Evolutionary conservation across 73 alveolate species (phyloP).

Genomic region (Paramecium pentaurelia): DNA sequence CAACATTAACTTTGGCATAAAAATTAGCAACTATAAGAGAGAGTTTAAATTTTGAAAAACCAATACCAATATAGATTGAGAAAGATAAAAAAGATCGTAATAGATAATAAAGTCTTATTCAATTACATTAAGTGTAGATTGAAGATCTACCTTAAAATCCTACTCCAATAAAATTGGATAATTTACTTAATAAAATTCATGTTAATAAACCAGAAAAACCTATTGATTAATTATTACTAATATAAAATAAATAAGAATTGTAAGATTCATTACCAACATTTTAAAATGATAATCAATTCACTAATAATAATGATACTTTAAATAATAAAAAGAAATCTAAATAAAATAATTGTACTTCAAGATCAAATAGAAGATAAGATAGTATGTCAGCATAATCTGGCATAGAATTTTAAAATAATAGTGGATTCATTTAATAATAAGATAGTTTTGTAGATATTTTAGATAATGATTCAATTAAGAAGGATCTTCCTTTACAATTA

Average conservation of each 20-base stretch:
- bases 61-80: not conserved
- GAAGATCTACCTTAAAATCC: not conserved
- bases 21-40: conserved; percentile 12
- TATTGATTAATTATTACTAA: not conserved
- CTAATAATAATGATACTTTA: not conserved
- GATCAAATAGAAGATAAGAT: not conserved
- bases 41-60: not conserved
- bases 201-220: not conserved
- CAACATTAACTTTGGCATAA: not conserved
- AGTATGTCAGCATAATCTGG: not conserved
- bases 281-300: not conserved
- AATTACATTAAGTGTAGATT: not conserved
- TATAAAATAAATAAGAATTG: not conserved
- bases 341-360: not conserved
- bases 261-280: not conserved
- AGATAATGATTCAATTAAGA: not conserved
- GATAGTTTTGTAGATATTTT: not conserved
- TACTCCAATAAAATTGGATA: not conserved
- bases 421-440: not conserved
- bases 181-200: not conserved
- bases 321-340: not conserved
- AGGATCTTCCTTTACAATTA: not conserved
- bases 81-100: not conserved
- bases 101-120: not conserved
- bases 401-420: not conserved